Conservation (phyloP, 2,329 filamentous ascomycete genomes). For the Phaeosphaeria sp. region DNA sequence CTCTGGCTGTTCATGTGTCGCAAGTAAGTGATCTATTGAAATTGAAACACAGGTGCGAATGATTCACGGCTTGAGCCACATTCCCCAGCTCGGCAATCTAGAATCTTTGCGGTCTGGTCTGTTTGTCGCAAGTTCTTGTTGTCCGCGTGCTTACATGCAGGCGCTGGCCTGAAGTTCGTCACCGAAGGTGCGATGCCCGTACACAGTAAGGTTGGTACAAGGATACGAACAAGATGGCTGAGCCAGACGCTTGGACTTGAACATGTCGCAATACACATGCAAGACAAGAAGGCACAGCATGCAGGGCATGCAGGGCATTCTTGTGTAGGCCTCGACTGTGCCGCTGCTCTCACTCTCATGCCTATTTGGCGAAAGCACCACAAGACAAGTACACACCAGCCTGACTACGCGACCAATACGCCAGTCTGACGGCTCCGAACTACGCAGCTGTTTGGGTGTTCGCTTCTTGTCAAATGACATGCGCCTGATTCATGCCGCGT, state of each 20-base stretch:
- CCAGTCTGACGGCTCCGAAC: not conserved
- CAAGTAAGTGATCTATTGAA: not conserved
- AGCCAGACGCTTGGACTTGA: not conserved
- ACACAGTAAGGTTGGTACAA: not conserved
- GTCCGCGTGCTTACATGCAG: not conserved
- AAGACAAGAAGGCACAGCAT: not conserved
- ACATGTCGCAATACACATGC: not conserved
- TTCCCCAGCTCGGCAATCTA: not conserved
- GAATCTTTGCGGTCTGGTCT: not conserved
- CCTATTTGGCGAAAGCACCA: not conserved
- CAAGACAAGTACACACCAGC: not conserved
- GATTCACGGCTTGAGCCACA: not conserved
- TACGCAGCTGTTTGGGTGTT: not conserved
- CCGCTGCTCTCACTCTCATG: not conserved
- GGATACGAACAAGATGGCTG: not conserved
- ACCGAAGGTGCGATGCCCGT: not conserved
- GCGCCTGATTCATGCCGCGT: constrained; percentile 17
- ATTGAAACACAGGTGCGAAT: not conserved
- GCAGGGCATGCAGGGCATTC: not conserved
- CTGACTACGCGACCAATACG: not conserved
- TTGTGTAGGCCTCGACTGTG: not conserved
- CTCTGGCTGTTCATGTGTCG: not conserved
- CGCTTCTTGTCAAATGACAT: constrained; percentile 3
- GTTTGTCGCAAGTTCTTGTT: not conserved
- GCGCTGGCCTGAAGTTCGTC: not conserved